phyloP scores from a whole-genome alignment of 1,284 basidiomycete genomes.

The Phylloporus gajari region DNA sequence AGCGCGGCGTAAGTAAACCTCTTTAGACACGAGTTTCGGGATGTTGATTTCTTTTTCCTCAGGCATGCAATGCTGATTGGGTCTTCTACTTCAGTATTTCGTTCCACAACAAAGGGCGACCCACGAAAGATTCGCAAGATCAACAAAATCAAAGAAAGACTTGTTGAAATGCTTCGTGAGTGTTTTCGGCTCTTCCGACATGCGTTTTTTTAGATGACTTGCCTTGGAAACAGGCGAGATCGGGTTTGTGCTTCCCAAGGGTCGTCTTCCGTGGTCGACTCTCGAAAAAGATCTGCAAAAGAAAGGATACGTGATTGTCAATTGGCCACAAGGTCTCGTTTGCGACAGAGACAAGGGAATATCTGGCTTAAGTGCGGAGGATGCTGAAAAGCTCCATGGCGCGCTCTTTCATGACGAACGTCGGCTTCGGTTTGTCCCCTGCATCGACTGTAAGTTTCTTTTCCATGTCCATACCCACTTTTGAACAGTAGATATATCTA shows the following conservation, averaged over 20 bases:
- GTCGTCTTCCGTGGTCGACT: conserved; percentile 26
- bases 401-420: conserved; percentile 12
- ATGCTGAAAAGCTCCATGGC: conserved; percentile 15
- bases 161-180: conserved; percentile 31
- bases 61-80: background rate
- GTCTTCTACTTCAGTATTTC: conserved; percentile 10
- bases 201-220: background rate
- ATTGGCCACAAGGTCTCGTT: conserved; percentile 23
- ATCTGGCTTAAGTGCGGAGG: conserved; percentile 13
- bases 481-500: too few relatives aligned
- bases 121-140: conserved; percentile 7
- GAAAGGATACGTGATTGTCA: conserved; percentile 17
- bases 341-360: conserved; percentile 21
- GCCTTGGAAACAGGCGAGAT: conserved; percentile 3
- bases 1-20: too few relatives aligned
- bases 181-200: background rate
- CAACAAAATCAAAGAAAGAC: conserved; percentile 13
- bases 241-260: conserved; percentile 9
- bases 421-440: conserved; percentile 17
- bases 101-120: background rate
- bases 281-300: conserved; percentile 7
- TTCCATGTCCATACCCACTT: too few relatives aligned
- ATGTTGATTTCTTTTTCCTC: too few relatives aligned
- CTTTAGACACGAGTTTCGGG: too few relatives aligned
- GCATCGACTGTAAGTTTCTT: background rate